phyloP scores from a whole-genome alignment of 2,329 filamentous ascomycete species.

The Hypoxylon sp. region DNA sequence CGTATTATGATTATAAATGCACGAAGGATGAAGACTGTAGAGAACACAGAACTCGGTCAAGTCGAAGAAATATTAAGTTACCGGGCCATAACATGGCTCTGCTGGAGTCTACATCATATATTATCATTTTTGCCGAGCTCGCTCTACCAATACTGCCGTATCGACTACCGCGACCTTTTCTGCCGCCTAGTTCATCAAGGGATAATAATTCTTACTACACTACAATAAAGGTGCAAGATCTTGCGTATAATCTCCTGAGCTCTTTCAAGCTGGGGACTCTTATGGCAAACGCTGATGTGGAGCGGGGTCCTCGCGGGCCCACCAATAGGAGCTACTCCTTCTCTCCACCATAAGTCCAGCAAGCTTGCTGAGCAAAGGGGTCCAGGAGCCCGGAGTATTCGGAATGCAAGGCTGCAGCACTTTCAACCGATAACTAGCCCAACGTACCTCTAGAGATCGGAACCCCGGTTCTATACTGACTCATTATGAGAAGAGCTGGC shows the following conservation, averaged over 20 bases:
- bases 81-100: background rate
- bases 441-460: background rate
- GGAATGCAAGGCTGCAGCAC: background rate
- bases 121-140: background rate
- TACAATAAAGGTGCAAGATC: background rate
- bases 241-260: background rate
- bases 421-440: background rate
- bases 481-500: background rate
- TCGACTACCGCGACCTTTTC: background rate
- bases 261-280: background rate
- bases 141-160: background rate
- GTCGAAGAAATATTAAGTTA: background rate
- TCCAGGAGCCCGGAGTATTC: constrained; percentile 24
- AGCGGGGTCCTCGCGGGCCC: background rate
- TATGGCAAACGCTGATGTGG: background rate
- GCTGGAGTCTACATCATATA: background rate
- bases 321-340: constrained; percentile 34
- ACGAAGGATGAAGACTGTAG: background rate
- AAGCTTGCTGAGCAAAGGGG: background rate
- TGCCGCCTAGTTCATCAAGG: background rate
- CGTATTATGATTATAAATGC: background rate
- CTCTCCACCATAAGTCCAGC: background rate
- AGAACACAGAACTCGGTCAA: background rate
- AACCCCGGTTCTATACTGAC: background rate
- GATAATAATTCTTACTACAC: too few relatives aligned